Evolutionary conservation across 495 filamentous ascomycete species (phyloP), one percentile per base, ranked within the genome.

Genomic region (Hypoxylon rickii): DNA sequence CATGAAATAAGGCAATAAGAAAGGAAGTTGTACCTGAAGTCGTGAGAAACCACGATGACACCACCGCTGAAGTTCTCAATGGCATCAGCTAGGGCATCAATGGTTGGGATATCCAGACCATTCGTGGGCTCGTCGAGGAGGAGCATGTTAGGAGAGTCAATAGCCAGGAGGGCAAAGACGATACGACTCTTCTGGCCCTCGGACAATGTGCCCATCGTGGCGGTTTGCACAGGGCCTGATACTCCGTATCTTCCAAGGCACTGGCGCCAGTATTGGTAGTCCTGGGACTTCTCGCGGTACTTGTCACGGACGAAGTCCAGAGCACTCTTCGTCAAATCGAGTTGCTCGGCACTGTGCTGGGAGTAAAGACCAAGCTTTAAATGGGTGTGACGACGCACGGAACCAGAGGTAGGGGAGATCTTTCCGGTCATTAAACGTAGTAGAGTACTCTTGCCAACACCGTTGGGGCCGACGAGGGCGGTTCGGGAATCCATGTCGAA

Each of bases 211-310:
- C 94, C 94, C 83, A 99, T 99, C 63, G 97, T 80, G 47, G 94
- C 92, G 13, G 95, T 99, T 80, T 99, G 94, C 45, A 90, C 75
- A 55, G 96, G 90, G 69, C 94, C 94, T 21, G 82, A 86, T 41
- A 99, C 80, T 69, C 94, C 94, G 68, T 97, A 99, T 58, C 85
- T 82, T 60, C 94, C 94, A 19, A 99, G 88, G 79, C 94, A 91
- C 76, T 97, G 95, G 65, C 94, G 82, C 94, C 94, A 99, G 80
- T 96, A 99, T 77, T 99, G 94, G 83, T 96, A 96, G 70, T 99
- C 94, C 70, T 99, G 94, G 50, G 82, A 87, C 74, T 92, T 89
- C 61, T 86, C 79, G 53, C 77, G 72, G 77, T 96, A 96, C 77
- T 94, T 96, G 79, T 97, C 94, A 51, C 94, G 86, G 49, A 97